phyloP scores from a whole-genome alignment of 2,329 filamentous ascomycete species.

The Stagonosporopsis cucurbitacearum region DNA sequence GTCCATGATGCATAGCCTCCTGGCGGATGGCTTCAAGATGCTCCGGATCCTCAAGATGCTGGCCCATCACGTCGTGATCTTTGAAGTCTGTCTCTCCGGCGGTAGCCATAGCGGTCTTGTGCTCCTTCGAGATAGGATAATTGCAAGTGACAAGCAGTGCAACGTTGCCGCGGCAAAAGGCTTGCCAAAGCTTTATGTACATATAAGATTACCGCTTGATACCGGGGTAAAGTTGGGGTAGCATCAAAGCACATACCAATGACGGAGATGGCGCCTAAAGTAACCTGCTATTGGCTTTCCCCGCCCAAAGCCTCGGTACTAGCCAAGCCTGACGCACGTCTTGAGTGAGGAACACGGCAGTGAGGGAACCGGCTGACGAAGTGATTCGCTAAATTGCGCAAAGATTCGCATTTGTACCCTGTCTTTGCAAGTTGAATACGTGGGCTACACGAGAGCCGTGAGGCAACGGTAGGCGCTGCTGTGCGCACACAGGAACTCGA shows the following conservation, averaged over 20 bases:
- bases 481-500: not conserved
- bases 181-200: slow-evolving; percentile 13
- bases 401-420: not conserved
- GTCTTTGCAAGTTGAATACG: not conserved
- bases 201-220: slow-evolving; percentile 6
- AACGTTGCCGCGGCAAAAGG: not conserved
- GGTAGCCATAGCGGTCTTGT: slow-evolving; percentile 1
- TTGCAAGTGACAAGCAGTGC: not conserved
- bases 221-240: slow-evolving; percentile 11
- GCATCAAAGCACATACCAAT: slow-evolving; percentile 2
- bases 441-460: too few relatives aligned
- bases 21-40: slow-evolving; percentile 21
- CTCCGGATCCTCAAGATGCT: slow-evolving; percentile 12
- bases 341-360: not conserved
- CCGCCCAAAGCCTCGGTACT: slow-evolving; percentile 2
- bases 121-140: not conserved
- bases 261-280: slow-evolving; percentile 11
- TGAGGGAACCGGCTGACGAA: not conserved
- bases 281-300: slow-evolving; percentile 6
- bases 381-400: slow-evolving; percentile 1
- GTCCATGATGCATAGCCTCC: slow-evolving; percentile 24
- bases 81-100: slow-evolving; percentile 4
- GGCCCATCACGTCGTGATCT: slow-evolving; percentile 11
- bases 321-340: not conserved
- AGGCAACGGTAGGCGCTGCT: too few relatives aligned